These are phyloP conservation scores for Lentithecium fluviatile DNA, from an alignment of 495 filamentous ascomycete genomes.

Conservation along the genomic window DNA sequence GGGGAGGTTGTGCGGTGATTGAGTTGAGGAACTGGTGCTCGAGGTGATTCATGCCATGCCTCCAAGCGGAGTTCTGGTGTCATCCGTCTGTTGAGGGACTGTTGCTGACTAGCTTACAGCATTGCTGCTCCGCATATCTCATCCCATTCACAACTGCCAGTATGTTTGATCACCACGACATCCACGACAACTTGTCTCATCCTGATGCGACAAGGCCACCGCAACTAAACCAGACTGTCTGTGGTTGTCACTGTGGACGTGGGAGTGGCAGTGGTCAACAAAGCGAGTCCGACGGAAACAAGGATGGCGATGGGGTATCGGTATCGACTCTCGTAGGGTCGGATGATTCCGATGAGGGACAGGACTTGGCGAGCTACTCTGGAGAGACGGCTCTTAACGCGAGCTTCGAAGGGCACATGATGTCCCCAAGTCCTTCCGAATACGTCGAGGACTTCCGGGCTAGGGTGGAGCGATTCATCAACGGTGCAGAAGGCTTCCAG, in stretches of 20 bases:
- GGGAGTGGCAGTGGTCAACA: neutral
- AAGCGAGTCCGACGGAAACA: conserved; percentile 5
- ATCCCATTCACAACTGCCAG: neutral
- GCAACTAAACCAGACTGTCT: conserved; percentile 27
- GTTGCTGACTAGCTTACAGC: too few relatives aligned
- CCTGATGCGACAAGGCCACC: conserved; percentile 18
- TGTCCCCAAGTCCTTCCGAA: neutral
- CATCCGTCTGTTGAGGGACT: too few relatives aligned
- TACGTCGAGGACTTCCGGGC: conserved; percentile 6
- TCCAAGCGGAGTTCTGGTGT: too few relatives aligned
- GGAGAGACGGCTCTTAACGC: neutral
- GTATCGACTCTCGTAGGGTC: conserved; percentile 10
- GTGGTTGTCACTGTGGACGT: conserved; percentile 25
- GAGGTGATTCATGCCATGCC: too few relatives aligned
- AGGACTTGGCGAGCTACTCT: neutral
- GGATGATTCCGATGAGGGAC: conserved; percentile 5
- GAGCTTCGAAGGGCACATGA: neutral
- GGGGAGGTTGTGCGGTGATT: too few relatives aligned
- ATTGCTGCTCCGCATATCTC: too few relatives aligned
- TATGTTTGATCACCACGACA: neutral
- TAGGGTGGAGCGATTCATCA: conserved; percentile 6
- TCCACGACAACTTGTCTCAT: neutral
- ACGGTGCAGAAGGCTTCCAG: conserved; percentile 4
- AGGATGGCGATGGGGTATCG: conserved; percentile 22
- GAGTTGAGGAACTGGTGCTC: too few relatives aligned